phyloP scores from a whole-genome alignment of 129 eudicot genomes.

The Arctium lappa region DNA sequence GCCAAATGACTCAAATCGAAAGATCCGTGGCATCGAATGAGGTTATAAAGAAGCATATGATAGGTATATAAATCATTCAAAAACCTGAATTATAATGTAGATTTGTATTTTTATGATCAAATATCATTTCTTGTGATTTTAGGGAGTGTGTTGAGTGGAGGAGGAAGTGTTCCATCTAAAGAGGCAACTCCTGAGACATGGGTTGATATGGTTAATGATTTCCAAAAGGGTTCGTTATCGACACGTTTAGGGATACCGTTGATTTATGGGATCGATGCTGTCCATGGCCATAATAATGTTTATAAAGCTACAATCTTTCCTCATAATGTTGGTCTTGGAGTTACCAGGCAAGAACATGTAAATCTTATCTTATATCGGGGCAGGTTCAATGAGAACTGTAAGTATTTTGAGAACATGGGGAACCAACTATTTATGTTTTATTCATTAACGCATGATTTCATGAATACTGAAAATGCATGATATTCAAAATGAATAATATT shows the following conservation, averaged over 20 bases:
- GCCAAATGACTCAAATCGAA: slow-evolving; percentile 78
- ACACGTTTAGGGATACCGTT: slow-evolving; percentile 37
- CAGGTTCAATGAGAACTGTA: not conserved
- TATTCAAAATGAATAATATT: too few species aligned
- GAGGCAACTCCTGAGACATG: slow-evolving; percentile 45
- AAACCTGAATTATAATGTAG: not conserved
- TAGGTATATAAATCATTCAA: slow-evolving; percentile 38
- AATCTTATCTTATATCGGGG: not conserved
- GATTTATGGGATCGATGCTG: slow-evolving; percentile 39
- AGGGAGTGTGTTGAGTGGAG: slow-evolving; percentile 73
- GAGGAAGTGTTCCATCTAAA: slow-evolving; percentile 57
- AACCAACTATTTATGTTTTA: not conserved
- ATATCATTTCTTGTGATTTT: slow-evolving; percentile 5
- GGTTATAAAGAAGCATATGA: slow-evolving; percentile 51
- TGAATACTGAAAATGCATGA: too few species aligned
- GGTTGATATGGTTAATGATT: slow-evolving; percentile 24
- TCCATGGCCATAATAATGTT: slow-evolving; percentile 36
- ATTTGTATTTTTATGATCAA: not conserved
- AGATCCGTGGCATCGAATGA: slow-evolving; percentile 41
- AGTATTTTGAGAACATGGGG: not conserved
- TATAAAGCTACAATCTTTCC: slow-evolving; percentile 41
- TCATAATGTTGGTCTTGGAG: slow-evolving; percentile 45
- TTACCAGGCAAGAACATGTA: slow-evolving; percentile 25
- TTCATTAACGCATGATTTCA: too few species aligned
- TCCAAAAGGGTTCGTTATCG: slow-evolving; percentile 33